Percentiles rank a stretch among this genome's conserved stretches.
Conservation (phyloP, 441 rosid species). For the Erodium texanum region DNA sequence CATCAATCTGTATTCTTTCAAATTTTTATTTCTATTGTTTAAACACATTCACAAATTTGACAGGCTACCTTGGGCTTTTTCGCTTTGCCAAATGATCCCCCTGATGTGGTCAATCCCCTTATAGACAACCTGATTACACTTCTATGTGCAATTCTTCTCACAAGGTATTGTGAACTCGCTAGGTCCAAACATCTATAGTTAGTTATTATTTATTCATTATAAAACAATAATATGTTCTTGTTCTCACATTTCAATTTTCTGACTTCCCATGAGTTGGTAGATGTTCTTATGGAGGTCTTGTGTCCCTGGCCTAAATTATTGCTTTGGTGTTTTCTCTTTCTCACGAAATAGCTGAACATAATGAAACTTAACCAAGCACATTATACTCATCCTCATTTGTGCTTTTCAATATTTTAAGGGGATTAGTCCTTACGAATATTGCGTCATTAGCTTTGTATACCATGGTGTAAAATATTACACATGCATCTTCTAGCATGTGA, state of each 20-base stretch:
- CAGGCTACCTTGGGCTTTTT: conserved; percentile 99
- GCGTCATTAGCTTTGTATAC: not conserved
- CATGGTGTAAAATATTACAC: not conserved
- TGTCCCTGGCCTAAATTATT: not conserved
- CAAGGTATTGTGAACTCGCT: conserved; percentile 53
- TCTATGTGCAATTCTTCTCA: conserved; percentile 91
- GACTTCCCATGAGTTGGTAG: not conserved
- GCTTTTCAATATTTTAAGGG: not conserved
- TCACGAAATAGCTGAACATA: not conserved
- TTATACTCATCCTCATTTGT: not conserved
- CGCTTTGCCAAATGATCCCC: conserved; percentile 87
- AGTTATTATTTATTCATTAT: conserved; percentile 10
- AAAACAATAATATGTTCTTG: conserved; percentile 12
- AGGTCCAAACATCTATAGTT: conserved; percentile 11
- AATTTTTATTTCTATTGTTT: conserved; percentile 7
- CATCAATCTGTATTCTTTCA: not conserved
- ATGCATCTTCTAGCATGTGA: not conserved
- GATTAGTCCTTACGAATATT: not conserved
- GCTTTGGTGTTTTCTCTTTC: not conserved
- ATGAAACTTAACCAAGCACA: not conserved
- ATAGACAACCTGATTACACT: conserved; percentile 92
- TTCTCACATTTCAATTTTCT: not conserved
- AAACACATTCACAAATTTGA: conserved; percentile 18
- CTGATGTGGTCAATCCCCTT: conserved; percentile 79
- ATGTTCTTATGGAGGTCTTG: not conserved